Evolutionary conservation across 2,329 filamentous ascomycete genomes (phyloP).

Genomic region (Cladorrhinum sp.): DNA sequence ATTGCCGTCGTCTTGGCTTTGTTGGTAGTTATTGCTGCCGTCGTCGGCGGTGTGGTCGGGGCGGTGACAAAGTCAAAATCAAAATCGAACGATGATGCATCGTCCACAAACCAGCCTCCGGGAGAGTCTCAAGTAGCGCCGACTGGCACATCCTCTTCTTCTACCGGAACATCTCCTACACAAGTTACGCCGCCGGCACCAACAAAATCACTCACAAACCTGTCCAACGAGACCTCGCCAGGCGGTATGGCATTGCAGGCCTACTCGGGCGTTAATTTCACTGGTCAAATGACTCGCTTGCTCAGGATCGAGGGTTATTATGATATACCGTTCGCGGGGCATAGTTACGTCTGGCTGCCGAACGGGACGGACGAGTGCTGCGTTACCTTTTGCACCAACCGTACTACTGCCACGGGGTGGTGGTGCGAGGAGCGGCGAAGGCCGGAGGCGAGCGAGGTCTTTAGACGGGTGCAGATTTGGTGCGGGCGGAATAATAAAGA

Average conservation of each 20-base stretch:
- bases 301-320: constrained; percentile 26
- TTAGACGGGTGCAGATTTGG: constrained; percentile 29
- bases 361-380: constrained; percentile 27
- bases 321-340: constrained; percentile 22
- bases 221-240: constrained; percentile 27
- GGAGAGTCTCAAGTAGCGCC: background rate
- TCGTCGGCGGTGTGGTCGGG: constrained; percentile 28
- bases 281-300: constrained; percentile 27
- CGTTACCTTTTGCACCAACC: constrained; percentile 30
- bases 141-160: background rate
- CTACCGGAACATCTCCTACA: background rate
- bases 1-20: constrained; percentile 18
- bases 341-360: constrained; percentile 30
- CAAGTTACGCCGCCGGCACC: constrained; percentile 3
- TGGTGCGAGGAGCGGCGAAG: constrained; percentile 28
- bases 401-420: constrained; percentile 25
- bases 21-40: constrained; percentile 24
- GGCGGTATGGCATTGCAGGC: constrained; percentile 33
- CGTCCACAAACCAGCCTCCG: constrained; percentile 4
- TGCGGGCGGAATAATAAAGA: constrained; percentile 20
- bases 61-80: constrained; percentile 9
- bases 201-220: constrained; percentile 24
- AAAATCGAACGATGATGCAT: background rate
- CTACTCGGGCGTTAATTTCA: constrained; percentile 28
- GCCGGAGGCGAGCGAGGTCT: constrained; percentile 18